Base-by-base conservation (phyloP, 345 rosid species). In the Rhodamnia rubescens region DNA sequence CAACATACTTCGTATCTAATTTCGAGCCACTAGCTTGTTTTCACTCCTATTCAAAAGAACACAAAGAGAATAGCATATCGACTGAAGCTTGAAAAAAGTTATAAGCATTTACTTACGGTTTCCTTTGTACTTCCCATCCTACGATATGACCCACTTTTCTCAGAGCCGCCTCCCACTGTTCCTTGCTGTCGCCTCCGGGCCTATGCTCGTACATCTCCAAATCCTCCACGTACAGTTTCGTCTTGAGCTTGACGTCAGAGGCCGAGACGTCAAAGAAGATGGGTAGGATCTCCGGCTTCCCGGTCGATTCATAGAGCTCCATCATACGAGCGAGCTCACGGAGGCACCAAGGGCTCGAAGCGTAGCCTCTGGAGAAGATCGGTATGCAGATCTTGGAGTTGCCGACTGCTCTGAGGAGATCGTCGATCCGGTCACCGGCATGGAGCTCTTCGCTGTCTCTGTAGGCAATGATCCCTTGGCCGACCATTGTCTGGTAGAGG, bases 1-100 rank as follows among this genome's bases (percentile, higher is more conserved):
- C 9, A 1, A 59, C 14, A 59, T 3, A 13, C 4, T 56, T 56
- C 0, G 1, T 6, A 13, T 59, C 1, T 1, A 59, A 59, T 59
- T 59, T 58, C n/a, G 6, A 26, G 26, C 32, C 16, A 13, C 69
- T 27, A 6, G 69, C 36, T 59, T 2, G 18, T 27, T 59, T 59
- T 59, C 69, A 27, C 3, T 2, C 1, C 8, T 29, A 57, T 11
- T 26, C 2, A 57, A 29, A 57, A 57, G 16, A 57, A 26, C 1
- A 11, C 11, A 5, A 5, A 57, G 7, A 57, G 64, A 57, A 26
- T 26, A 5, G 64, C 3, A n/a, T 58, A 10, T 58, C 3, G 4
- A 58, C 16, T 5, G 69, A 56, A 56, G 32, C 32, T n/a, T 58
- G 69, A 58, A 58, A 12, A 58, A n/a, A 5, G 16, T 58, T 58